Conservation (phyloP, 768 basidiomycete species). For the Lactarius quietus region DNA sequence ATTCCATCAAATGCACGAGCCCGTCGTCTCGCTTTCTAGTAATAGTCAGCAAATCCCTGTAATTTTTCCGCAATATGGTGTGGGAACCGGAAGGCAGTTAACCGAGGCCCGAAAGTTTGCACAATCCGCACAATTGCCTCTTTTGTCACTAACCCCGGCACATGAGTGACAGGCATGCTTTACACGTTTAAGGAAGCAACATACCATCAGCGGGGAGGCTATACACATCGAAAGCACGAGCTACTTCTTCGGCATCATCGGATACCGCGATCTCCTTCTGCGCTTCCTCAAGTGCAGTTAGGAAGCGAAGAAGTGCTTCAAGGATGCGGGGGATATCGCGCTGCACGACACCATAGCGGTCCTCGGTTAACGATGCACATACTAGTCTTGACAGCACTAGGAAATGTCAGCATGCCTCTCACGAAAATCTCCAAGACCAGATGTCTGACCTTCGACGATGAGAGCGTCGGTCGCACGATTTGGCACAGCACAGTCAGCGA, state of each 20-base stretch:
- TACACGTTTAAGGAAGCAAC: conserved; percentile 29
- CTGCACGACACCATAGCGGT: conserved; percentile 80
- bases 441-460: conserved; percentile 51
- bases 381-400: conserved; percentile 66
- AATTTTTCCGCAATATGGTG: conserved; percentile 62
- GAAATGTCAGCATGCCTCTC: neutral
- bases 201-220: conserved; percentile 55
- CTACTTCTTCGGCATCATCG: conserved; percentile 46
- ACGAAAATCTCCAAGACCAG: neutral
- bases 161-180: neutral
- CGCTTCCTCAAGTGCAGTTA: conserved; percentile 63
- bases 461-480: conserved; percentile 60
- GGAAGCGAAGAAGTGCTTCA: conserved; percentile 68
- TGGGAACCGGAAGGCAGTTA: conserved; percentile 75
- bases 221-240: conserved; percentile 52
- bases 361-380: conserved; percentile 73
- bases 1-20: neutral
- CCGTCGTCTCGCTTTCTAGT: conserved; percentile 29
- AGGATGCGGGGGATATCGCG: conserved; percentile 79
- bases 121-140: conserved; percentile 63
- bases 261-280: conserved; percentile 49
- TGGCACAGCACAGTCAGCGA: conserved; percentile 54
- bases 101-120: conserved; percentile 69
- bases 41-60: conserved; percentile 69
- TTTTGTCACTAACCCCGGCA: conserved; percentile 49